Percentiles rank a stretch among this genome's conserved stretches.
Evolutionary conservation across 306 rosid genomes (phyloP).

Genomic region (Fragaria ananassa): DNA sequence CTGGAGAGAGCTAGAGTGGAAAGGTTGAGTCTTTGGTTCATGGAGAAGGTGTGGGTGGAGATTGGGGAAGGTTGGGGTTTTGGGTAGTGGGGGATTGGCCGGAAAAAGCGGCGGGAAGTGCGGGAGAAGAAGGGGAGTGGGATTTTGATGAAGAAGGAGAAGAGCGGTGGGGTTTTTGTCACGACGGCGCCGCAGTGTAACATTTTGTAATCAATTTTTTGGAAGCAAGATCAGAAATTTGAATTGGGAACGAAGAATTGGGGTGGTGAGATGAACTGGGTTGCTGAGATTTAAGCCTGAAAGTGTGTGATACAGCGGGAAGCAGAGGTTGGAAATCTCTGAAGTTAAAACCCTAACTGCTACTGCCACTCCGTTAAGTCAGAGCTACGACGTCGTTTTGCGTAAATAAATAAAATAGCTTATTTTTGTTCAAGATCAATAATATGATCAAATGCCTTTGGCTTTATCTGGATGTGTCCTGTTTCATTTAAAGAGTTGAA

Average conservation of each 20-base stretch:
- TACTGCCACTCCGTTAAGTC: neutral
- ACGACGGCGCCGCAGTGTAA: constrained; percentile 20
- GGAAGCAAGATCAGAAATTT: neutral
- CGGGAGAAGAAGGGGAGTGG: constrained; percentile 30
- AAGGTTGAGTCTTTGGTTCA: constrained; percentile 17
- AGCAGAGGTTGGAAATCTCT: neutral
- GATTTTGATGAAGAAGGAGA: constrained; percentile 40
- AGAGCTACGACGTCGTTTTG: constrained; percentile 2
- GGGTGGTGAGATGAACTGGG: neutral
- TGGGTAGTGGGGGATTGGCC: neutral
- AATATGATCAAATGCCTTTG: neutral
- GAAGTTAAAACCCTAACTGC: constrained; percentile 8
- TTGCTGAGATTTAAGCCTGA: neutral
- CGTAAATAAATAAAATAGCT: too few relatives aligned
- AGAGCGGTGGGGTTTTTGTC: constrained; percentile 40
- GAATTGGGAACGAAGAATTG: neutral
- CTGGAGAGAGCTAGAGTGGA: constrained; percentile 32
- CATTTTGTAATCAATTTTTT: neutral
- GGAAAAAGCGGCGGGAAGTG: constrained; percentile 18
- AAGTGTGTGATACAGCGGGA: neutral
- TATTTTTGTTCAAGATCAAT: too few relatives aligned
- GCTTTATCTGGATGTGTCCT: neutral
- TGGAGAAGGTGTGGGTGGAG: constrained; percentile 1
- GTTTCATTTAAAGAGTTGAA: neutral
- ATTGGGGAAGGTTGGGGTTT: constrained; percentile 7